Conservation (phyloP, 2,329 filamentous ascomycete genomes). For the Exserohilum rostratum region DNA sequence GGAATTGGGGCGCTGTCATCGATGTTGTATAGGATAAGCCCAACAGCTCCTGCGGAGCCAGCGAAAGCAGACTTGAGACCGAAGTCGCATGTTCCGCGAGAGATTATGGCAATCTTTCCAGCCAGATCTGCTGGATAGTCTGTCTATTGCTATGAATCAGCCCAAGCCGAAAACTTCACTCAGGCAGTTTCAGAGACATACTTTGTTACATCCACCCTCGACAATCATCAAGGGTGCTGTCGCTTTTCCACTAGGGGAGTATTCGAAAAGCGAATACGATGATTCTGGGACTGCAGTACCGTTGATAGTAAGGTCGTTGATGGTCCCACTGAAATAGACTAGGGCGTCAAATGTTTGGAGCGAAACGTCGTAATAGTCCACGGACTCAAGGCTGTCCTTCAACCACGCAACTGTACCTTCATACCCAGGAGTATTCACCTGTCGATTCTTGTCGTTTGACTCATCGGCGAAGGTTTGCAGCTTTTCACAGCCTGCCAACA, state of each 20-base stretch:
- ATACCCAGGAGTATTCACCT: background rate
- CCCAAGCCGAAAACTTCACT: conserved; percentile 2
- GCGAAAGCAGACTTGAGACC: conserved; percentile 72
- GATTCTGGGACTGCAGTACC: background rate
- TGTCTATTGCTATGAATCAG: background rate
- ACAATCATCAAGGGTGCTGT: background rate
- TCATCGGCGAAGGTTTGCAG: background rate
- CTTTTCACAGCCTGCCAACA: background rate
- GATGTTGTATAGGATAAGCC: conserved; percentile 75
- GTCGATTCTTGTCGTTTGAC: background rate
- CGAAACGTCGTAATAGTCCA: background rate
- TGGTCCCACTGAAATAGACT: background rate
- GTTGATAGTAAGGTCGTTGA: background rate
- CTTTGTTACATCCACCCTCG: background rate
- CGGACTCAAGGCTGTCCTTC: background rate
- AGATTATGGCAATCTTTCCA: conserved; percentile 73
- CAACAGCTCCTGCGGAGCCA: conserved; percentile 71
- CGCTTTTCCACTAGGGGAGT: background rate
- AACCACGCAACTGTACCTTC: background rate
- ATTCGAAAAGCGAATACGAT: background rate
- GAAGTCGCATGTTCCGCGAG: conserved; percentile 73
- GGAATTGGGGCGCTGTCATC: conserved; percentile 58
- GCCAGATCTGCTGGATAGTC: conserved; percentile 67
- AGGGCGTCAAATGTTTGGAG: background rate
- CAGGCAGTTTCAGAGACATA: background rate